These are phyloP conservation scores for Vaucheria bursata DNA, from an alignment of 352 stramenopile species.

Conservation along the genomic window DNA sequence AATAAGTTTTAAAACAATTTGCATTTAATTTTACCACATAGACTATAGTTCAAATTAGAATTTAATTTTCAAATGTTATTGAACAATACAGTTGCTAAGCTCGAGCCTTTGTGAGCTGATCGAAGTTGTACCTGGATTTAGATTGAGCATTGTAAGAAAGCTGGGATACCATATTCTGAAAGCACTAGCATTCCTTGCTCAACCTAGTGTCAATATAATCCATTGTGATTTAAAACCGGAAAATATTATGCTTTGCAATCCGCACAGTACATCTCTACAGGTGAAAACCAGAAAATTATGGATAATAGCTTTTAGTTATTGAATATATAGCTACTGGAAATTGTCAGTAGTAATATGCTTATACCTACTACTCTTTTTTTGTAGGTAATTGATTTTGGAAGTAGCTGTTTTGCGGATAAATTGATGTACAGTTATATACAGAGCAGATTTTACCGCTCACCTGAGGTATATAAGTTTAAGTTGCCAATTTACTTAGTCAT, in stretches of 20 bases:
- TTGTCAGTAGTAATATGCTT: no score
- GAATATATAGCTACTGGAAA: slow-evolving; percentile 47
- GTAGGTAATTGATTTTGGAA: slow-evolving; percentile 97
- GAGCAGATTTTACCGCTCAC: slow-evolving; percentile 88
- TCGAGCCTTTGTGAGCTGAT: slow-evolving; percentile 3
- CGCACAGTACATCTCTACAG: slow-evolving; percentile 57
- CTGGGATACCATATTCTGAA: slow-evolving; percentile 89
- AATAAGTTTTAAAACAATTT: no score
- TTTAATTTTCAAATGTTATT: no score
- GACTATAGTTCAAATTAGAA: no score
- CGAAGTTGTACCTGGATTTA: slow-evolving; percentile 48
- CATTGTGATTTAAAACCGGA: slow-evolving; percentile 99
- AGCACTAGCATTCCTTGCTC: slow-evolving; percentile 52
- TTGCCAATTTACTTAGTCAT: no score
- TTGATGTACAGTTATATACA: slow-evolving; percentile 94
- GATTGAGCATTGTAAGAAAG: slow-evolving; percentile 85
- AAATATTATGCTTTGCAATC: slow-evolving; percentile 88
- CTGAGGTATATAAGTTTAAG: slow-evolving; percentile 62
- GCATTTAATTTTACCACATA: no score
- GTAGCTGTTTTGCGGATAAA: slow-evolving; percentile 63
- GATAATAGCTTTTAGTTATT: no score
- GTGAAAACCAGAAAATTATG: not conserved
- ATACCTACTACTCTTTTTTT: no score
- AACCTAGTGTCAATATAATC: slow-evolving; percentile 73
- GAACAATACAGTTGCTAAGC: slow-evolving; percentile 40